Percentiles rank a stretch among this genome's conserved stretches.
These are phyloP conservation scores for Leucogyrophana mollusca DNA, from an alignment of 768 basidiomycete genomes.

Conservation along the genomic window DNA sequence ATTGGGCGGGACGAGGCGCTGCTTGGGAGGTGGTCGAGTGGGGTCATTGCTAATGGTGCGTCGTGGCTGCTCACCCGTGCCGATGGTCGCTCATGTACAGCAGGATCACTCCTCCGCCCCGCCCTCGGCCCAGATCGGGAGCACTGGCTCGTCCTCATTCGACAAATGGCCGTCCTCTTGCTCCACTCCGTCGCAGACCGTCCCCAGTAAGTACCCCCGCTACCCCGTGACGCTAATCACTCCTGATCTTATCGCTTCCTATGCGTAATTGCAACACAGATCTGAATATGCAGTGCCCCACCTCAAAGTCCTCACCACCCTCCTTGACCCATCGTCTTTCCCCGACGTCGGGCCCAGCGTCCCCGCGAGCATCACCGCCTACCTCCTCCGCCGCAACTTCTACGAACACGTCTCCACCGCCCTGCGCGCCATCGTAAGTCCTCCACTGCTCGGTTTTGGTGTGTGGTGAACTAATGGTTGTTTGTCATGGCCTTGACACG, in stretches of 20 bases:
- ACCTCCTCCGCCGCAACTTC: conserved; percentile 46
- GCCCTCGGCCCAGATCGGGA: conserved; percentile 34
- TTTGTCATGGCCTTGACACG: too few relatives aligned
- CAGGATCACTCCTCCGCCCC: conserved; percentile 42
- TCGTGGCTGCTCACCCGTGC: neutral
- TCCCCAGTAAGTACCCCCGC: conserved; percentile 45
- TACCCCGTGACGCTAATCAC: neutral
- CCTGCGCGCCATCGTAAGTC: conserved; percentile 45
- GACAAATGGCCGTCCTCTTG: conserved; percentile 46
- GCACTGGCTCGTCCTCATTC: conserved; percentile 65
- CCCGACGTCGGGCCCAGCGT: conserved; percentile 24
- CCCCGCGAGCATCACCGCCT: conserved; percentile 36
- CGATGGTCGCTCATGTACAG: neutral
- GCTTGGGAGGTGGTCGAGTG: conserved; percentile 31
- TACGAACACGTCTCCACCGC: conserved; percentile 31
- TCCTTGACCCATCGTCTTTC: conserved; percentile 34
- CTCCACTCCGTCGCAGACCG: conserved; percentile 48
- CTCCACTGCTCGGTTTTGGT: too few relatives aligned
- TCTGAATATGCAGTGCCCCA: conserved; percentile 44
- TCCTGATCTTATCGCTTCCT: too few relatives aligned
- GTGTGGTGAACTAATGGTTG: too few relatives aligned
- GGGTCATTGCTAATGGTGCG: conserved; percentile 3
- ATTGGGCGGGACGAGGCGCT: conserved; percentile 42
- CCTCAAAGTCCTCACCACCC: conserved; percentile 47
- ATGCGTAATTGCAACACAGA: conserved; percentile 38